Base-by-base conservation (phyloP, 495 filamentous ascomycete species). In the Pyrenopolyporus hunteri region DNA sequence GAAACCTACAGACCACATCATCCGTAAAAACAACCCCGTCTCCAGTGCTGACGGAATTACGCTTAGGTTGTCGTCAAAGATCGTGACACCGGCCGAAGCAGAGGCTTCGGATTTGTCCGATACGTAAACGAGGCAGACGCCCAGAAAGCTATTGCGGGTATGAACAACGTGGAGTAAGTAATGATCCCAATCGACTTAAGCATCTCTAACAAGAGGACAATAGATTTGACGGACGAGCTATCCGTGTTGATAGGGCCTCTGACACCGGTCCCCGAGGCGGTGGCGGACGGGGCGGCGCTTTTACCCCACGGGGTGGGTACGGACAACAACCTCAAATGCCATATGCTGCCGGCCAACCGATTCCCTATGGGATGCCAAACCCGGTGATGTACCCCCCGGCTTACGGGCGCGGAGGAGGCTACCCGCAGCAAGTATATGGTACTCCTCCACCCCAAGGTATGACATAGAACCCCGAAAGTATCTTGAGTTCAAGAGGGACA, bases 111-210 rank as follows among this genome's bases (percentile, higher is more conserved):
- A 19, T 99, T 99, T 73, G 92, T 99, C 40, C 87, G 91, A 60
- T 99, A 92, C 76, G 73, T 82, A 33, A 85, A 82, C 52, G 91
- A 96, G 14, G 72, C 82, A n/a, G 91, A 96, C 63, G 94, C 95
- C 28, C 85, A 94, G 54, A 76, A 79, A 37, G 94, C 94, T 25
- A 94, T 95, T 71, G 66, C 73, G 3, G 78, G 73, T 26, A 97
- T 98, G 94, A 96, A 98, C 80, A 93, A 95, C 74, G 80, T 89
- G 54, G 94, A 98, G 94, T 97, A 81, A 74, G 88, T n/a, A n/a
- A 70, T 26, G 42, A 58, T 6, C n/a, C 42, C 5, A 20, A 43
- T 42, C 43, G n/a, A 35, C 36, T 16, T 0, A n/a, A n/a, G 5
- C 8, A 5, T 7, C 26, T 33, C 26, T 9, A 40, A n/a, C 13